Base-by-base conservation (phyloP, 306 rosid genomes). In the Medicago lupulina region DNA sequence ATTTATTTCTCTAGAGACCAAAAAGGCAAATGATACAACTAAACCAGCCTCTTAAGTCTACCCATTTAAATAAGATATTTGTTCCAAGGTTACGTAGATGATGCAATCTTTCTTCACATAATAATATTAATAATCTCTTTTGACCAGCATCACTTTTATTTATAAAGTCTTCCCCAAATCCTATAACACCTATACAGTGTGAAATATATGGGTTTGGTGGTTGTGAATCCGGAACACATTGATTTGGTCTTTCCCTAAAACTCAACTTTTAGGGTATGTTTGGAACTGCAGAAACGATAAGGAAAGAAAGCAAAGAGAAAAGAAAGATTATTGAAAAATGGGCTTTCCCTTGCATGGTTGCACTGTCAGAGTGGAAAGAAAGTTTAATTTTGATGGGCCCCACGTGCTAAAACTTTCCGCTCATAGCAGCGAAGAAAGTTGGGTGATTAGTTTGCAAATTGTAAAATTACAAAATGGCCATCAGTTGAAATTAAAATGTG, bases 211-310 rank as follows among this genome's bases (percentile, higher is more conserved):
- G 28, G 25, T 53, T 18, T 53, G 60, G 59, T 53, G 25, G 59
- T 17, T 53, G 73, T 44, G 73, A 62, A n/a, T 66, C 23, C 13
- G 21, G 39, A 16, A 71, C 39, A 6, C 8, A 39, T 40, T 34
- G 83, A 75, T 76, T 55, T 54, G 39, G 75, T 70, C 78, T 77
- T 74, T 12, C 6, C 21, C 61, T 58, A 71, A 76, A 76, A 67
- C 74, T 54, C 18, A 12, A 50, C 73, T 5, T 34, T 28, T n/a
- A 21, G 23, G 23, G 23, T 21, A 1, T 21, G 23, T 21, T 21
- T 21, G 23, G 2, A 21, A 21, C 2, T 2, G 23, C 1, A 21
- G 23, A 21, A 21, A 21, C 23, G 2, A 21, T 1, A 21, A 21
- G 23, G 23, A 21, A 21, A 2, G 23, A 21, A 21, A 21, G 23